Conservation (phyloP, 306 rosid species). For the Morella rubra region DNA sequence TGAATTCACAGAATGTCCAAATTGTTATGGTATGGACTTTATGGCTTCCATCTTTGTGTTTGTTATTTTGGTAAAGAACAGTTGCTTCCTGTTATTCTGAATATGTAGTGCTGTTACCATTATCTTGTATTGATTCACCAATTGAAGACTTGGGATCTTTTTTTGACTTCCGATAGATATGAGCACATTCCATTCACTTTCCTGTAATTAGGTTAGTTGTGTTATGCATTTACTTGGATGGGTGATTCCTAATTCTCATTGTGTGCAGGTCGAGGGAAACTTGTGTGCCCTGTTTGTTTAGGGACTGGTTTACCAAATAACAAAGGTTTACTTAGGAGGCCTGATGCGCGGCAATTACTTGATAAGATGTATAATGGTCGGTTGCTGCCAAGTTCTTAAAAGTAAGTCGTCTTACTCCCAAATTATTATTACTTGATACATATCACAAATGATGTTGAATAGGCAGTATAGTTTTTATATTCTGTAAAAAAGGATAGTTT, state of each 20-base stretch:
- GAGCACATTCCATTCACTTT: background rate
- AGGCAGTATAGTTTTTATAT: no score
- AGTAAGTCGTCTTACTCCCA: constrained; percentile 18
- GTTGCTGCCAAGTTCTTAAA: constrained; percentile 66
- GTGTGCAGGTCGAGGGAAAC: constrained; percentile 83
- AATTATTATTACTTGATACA: no score
- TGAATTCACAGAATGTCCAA: constrained; percentile 94
- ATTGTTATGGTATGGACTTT: constrained; percentile 75
- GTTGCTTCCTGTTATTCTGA: background rate
- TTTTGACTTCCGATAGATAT: background rate
- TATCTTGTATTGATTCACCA: background rate
- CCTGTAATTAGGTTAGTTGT: background rate
- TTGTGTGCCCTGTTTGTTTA: constrained; percentile 90
- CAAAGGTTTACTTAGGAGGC: constrained; percentile 90
- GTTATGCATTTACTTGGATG: background rate
- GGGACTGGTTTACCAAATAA: constrained; percentile 94
- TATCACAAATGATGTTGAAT: no score
- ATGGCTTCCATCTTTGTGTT: background rate
- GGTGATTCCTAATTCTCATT: constrained; percentile 13
- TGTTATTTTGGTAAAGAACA: constrained; percentile 5
- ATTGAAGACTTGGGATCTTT: background rate
- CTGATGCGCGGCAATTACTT: constrained; percentile 73
- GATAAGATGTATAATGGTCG: constrained; percentile 93
- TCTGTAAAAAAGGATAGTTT: no score
- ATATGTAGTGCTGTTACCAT: background rate